Conservation (phyloP, 2,329 filamentous ascomycete genomes). For the Myrmaecium sp. region DNA sequence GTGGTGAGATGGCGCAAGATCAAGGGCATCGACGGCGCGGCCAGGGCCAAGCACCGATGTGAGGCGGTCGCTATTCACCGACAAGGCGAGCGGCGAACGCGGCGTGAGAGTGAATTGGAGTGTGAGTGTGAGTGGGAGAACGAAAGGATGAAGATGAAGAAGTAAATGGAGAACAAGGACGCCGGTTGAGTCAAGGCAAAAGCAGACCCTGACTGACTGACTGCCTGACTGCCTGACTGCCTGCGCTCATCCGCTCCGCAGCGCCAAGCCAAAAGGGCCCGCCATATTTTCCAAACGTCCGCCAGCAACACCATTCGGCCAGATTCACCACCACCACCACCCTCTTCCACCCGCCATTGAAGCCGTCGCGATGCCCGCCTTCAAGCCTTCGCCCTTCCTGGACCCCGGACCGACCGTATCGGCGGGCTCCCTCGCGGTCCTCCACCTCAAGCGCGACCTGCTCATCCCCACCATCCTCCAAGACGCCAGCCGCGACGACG, state of each 20-base stretch:
- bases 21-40: too few species aligned
- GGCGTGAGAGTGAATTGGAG: too few species aligned
- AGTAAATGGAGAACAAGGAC: background rate
- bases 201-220: background rate
- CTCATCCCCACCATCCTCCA: conserved; percentile 53
- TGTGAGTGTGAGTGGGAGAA: background rate
- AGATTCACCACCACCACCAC: conserved; percentile 1
- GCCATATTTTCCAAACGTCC: background rate
- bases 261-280: too few species aligned
- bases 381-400: conserved; percentile 55
- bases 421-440: conserved; percentile 55
- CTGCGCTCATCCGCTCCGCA: too few species aligned
- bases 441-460: conserved; percentile 78
- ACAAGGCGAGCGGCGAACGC: too few species aligned
- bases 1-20: too few species aligned
- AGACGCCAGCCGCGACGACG: conserved; percentile 11
- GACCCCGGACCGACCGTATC: conserved; percentile 47
- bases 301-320: background rate
- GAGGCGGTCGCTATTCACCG: too few species aligned
- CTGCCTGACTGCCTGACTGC: too few species aligned
- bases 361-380: conserved; percentile 3
- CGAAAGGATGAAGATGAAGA: conserved; percentile 4
- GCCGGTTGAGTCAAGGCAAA: background rate
- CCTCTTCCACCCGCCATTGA: too few species aligned
- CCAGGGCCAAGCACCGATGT: too few species aligned